phyloP scores from a whole-genome alignment of 345 rosid genomes.

The Fremontodendron californicum region DNA sequence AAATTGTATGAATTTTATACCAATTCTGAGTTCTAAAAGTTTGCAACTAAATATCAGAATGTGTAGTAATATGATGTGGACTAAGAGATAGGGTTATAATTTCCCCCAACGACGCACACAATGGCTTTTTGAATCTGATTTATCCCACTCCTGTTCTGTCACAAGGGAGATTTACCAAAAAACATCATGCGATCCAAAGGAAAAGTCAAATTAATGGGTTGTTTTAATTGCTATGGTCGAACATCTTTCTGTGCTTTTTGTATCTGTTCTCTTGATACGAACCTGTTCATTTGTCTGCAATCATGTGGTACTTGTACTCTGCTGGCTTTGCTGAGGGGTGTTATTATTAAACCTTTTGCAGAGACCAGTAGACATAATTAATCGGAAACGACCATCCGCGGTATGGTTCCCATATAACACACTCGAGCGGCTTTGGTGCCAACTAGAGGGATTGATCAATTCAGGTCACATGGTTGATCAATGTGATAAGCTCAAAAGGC shows the following conservation, averaged over 20 bases:
- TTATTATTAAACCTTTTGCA: slow-evolving; percentile 28
- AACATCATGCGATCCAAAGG: background rate
- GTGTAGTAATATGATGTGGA: background rate
- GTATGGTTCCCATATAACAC: slow-evolving; percentile 83
- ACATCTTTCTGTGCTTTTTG: background rate
- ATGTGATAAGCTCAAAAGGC: slow-evolving; percentile 61
- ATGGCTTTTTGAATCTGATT: background rate
- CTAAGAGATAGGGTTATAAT: background rate
- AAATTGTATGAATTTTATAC: background rate
- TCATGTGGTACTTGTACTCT: slow-evolving; percentile 4
- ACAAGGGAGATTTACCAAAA: background rate
- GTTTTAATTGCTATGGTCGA: background rate
- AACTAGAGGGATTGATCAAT: slow-evolving; percentile 54
- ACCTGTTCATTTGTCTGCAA: background rate
- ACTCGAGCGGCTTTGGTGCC: slow-evolving; percentile 74
- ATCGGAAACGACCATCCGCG: slow-evolving; percentile 66
- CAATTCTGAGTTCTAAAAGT: background rate
- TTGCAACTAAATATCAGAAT: background rate
- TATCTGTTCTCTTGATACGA: background rate
- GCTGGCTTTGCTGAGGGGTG: slow-evolving; percentile 2
- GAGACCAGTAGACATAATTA: slow-evolving; percentile 68
- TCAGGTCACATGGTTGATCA: slow-evolving; percentile 70
- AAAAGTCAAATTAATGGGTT: background rate
- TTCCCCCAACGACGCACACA: background rate
- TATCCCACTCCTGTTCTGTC: background rate